Base-by-base conservation (phyloP, 768 basidiomycete genomes). In the Mycena capillaripes region DNA sequence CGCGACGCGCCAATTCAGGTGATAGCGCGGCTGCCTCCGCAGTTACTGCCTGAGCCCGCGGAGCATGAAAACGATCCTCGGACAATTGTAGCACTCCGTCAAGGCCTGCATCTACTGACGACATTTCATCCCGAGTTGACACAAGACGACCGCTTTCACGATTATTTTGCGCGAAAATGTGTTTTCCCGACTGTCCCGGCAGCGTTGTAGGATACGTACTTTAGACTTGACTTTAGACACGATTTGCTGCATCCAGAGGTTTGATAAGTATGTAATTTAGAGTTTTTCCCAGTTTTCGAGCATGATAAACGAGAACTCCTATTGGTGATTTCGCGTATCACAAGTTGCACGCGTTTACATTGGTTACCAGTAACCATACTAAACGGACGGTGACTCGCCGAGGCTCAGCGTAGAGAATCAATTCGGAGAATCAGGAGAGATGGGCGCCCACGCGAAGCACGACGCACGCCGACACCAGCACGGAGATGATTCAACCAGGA, bases 41-140 rank as follows among this genome's bases (percentile, higher is more conserved):
- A 87, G 3, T 82, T 90, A 4, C 84, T 89, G 38, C 82, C 87
- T 76, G 63, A 85, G 82, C 34, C 79, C 74, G 61, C 80, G 82
- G 83, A 84, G n/a, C 85, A 87, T 67, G 84, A 84, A 2, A 79
- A 82, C 62, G 92, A 92, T 74, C 88, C 89, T 10, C 88, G 86
- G 77, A 91, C 87, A 14, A 90, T 95, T 73, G 97, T 98, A 58
- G 96, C 96, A 21, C 82, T 97, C 21, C 90, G 92, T 4, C 95
- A 98, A 78, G 97, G 97, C 30, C 86, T 84, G 30, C 92, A 96
- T 79, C 85, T 99, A 71, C 87, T 97, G 32, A 96, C 97, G 5
- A 95, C 93, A 0, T 98, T 98, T 84, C 97, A 99, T 78, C 97
- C 97, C 0, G 97, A 99, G 81, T 85, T 99, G 53, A 97, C 95